Conservation (phyloP, 495 filamentous ascomycete genomes). For the Neurospora sublineolata region DNA sequence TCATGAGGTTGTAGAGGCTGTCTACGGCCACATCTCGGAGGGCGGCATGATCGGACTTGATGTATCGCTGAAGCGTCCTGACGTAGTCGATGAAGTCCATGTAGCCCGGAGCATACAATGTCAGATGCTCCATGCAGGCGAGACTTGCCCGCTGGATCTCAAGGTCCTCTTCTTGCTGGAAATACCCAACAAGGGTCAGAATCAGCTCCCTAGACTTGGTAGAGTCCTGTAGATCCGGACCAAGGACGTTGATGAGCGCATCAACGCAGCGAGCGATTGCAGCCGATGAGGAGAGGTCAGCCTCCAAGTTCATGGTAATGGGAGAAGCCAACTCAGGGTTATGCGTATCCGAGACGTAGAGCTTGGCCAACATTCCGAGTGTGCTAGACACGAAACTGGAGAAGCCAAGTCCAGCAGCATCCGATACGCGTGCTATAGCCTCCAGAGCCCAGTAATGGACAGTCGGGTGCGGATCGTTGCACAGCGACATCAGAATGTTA, state of each 20-base stretch:
- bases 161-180: constrained; percentile 64
- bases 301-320: constrained; percentile 78
- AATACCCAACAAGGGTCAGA: constrained; percentile 71
- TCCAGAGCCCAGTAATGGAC: constrained; percentile 96
- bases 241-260: constrained; percentile 88
- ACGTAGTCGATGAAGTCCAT: constrained; percentile 79
- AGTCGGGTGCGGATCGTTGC: constrained; percentile 88
- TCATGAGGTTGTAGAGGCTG: constrained; percentile 89
- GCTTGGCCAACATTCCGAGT: constrained; percentile 81
- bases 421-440: constrained; percentile 73
- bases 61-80: constrained; percentile 61
- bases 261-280: constrained; percentile 86
- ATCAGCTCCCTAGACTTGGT: constrained; percentile 86
- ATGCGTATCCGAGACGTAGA: constrained; percentile 85
- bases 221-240: constrained; percentile 88
- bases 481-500: constrained; percentile 86
- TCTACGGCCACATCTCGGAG: constrained; percentile 75
- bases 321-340: constrained; percentile 68
- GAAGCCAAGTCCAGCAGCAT: constrained; percentile 87
- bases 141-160: constrained; percentile 68
- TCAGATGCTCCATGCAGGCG: constrained; percentile 79
- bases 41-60: constrained; percentile 52
- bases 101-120: constrained; percentile 78
- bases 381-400: constrained; percentile 81
- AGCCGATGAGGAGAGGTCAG: constrained; percentile 67